Base-by-base conservation (phyloP, 768 basidiomycete species). In the Leucocoprinus birnbaumii region DNA sequence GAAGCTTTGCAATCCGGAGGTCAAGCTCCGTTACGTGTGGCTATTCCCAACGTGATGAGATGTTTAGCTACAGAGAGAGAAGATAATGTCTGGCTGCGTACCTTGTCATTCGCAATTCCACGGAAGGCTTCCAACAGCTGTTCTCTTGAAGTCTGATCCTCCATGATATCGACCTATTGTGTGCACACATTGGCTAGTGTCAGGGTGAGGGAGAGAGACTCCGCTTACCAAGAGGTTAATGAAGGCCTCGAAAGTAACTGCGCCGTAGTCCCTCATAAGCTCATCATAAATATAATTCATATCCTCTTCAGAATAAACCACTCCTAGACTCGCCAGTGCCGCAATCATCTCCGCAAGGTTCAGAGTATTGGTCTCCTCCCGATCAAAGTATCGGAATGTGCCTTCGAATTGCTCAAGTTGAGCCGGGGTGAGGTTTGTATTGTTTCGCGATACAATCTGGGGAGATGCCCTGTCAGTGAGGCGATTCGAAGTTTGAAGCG, bases 371-470 rank as follows among this genome's bases (percentile, higher is more conserved):
- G 88, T 85, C 62, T 91, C 89, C 61, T 98, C 94, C 58, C 85
- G 85, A 70, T 98, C 96, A 64, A 99, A 99, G 72, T 98, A 95
- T 49, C 95, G 84, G 85, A 99, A 98, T 1, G 94, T 96, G 66
- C 87, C 85, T 69, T 98, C 96, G 61, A 97, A 96, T 65, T 98
- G 94, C 66, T 98, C 96, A 21, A 98, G 77, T 65, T 94, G 93
- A 13, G 93, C 94, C 0, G 97, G 94, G 0, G 96, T 96, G 59
- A 99, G 71, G 66, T 98, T 97, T 22, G 93, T 90, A 83, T 92
- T 87, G 62, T 91, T 93, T 43, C 93, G 81, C 11, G 97, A 94
- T 1, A 98, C 90, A 62, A 97, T 91, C 93, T 98, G 61, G 2
- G 24, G 59, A 48, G 19, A 46, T 6, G 16, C 16, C 44, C n/a